These are phyloP conservation scores for Naganishia albida DNA, from an alignment of 1,284 basidiomycete genomes.

Conservation along the genomic window DNA sequence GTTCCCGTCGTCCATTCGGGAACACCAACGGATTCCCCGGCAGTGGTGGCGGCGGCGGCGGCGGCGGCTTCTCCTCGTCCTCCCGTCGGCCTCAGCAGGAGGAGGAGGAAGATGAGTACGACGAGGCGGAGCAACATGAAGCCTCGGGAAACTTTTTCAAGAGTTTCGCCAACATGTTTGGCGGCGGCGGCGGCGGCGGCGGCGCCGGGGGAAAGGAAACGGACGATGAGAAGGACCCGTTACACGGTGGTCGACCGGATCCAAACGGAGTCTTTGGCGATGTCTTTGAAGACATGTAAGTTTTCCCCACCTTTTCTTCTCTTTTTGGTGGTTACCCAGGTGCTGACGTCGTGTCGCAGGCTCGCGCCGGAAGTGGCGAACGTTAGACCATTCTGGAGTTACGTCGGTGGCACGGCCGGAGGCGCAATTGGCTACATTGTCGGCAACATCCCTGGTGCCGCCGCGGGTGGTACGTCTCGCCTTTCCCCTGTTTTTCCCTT, in stretches of 20 bases:
- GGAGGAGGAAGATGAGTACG: slow-evolving; percentile 30
- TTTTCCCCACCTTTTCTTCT: background rate
- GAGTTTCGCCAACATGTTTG: slow-evolving; percentile 73
- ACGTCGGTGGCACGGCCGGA: slow-evolving; percentile 64
- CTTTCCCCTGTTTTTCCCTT: slow-evolving; percentile 10
- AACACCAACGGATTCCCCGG: slow-evolving; percentile 15
- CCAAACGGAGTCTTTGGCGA: slow-evolving; percentile 80
- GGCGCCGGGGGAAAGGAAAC: slow-evolving; percentile 18
- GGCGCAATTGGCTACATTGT: slow-evolving; percentile 79
- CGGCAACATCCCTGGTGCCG: slow-evolving; percentile 76
- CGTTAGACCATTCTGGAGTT: slow-evolving; percentile 51
- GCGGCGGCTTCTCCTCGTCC: slow-evolving; percentile 27
- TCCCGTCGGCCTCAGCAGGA: slow-evolving; percentile 40
- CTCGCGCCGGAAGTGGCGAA: slow-evolving; percentile 53
- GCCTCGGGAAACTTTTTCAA: slow-evolving; percentile 73
- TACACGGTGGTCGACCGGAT: slow-evolving; percentile 62
- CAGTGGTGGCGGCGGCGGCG: slow-evolving; percentile 38
- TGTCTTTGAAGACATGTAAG: slow-evolving; percentile 80
- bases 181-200: slow-evolving; percentile 39
- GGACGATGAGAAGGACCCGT: slow-evolving; percentile 23
- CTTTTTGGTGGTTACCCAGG: background rate
- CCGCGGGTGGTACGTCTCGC: slow-evolving; percentile 44
- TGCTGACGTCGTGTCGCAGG: slow-evolving; percentile 33
- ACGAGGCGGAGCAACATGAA: slow-evolving; percentile 57
- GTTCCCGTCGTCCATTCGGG: slow-evolving; percentile 56